Evolutionary conservation across 2,329 filamentous ascomycete species (phyloP), one percentile per base, ranked within the genome.

Genomic region (Hypocreales sp.): DNA sequence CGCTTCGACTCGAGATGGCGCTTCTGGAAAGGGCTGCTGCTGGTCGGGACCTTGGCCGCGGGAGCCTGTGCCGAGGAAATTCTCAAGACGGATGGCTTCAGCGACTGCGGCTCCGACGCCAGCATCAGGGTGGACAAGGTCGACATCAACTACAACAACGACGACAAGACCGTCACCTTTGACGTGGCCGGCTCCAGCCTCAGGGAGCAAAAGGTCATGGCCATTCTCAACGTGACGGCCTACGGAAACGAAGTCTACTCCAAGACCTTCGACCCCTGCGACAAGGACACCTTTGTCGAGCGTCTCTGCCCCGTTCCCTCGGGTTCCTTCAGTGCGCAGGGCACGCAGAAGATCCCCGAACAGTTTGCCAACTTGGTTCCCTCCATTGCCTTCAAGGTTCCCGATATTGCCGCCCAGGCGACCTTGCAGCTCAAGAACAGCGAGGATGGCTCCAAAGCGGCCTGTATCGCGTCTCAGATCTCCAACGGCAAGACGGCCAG

Each of bases 401-500:
- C 90, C 26, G 86, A 98, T 48, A 78, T 98, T 40, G 77, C 87
- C 30, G 87, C 87, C 20, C 57, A 77, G 42, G 90, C 86, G 19
- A 90, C 75, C 24, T 59, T 98, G 36, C 59, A 82, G 46, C 66
- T 98, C 24, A 73, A 66, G 33, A 57, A 70, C 5, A 53, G 70
- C 21, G 69, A 77, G 18, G 60, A 56, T 5, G 64, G 62, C 21
- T 44, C 65, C 19, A 62, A 76, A 22, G 66, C 93, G 7, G 86
- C 83, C 14, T 98, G 90, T 51, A 75, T 95, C 27, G 60, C 79
- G 41, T 84, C 86, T 0, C 60, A 71, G 22, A 74, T 98, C 31
- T 72, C 69, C 37, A 98, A 98, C 49, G 87, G 86, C 40, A 92
- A 92, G 57, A 81, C 83, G 1, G 68, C 79, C 27, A 67, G 65